Percentiles rank a stretch among this genome's conserved stretches.
Evolutionary conservation across 352 stramenopile species (phyloP).

Genomic region (Globisporangium solare): DNA sequence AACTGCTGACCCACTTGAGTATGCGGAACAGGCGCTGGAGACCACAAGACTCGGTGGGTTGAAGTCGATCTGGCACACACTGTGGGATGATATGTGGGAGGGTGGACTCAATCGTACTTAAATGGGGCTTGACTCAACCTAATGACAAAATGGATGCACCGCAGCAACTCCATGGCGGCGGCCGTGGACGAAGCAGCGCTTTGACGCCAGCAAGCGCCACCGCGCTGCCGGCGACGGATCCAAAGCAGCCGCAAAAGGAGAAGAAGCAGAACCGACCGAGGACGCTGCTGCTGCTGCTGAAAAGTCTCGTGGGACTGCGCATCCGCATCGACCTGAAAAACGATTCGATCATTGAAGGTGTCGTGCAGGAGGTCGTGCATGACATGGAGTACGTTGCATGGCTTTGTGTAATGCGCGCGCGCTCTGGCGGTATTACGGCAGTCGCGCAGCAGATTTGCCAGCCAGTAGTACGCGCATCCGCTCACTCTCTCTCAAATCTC

Average conservation of each 20-base stretch:
- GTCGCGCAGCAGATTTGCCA: no score
- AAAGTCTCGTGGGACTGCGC: slow-evolving; percentile 78
- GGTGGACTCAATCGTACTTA: neutral
- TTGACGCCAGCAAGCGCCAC: neutral
- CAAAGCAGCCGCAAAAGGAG: slow-evolving; percentile 2
- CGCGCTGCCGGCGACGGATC: neutral
- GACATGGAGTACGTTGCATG: slow-evolving; percentile 72
- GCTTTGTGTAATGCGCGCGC: no score
- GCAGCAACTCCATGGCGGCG: neutral
- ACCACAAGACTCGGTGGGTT: no score
- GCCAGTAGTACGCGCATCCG: neutral
- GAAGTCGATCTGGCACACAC: neutral
- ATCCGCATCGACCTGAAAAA: slow-evolving; percentile 85
- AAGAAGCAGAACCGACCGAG: slow-evolving; percentile 26
- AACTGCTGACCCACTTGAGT: no score
- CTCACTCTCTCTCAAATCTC: no score
- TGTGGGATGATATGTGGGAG: slow-evolving; percentile 2
- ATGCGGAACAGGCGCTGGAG: no score
- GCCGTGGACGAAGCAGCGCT: neutral
- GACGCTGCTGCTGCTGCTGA: slow-evolving; percentile 73
- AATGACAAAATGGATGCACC: slow-evolving; percentile 8
- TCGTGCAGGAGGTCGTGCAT: slow-evolving; percentile 78
- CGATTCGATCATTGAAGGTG: slow-evolving; percentile 67
- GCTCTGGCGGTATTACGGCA: no score
- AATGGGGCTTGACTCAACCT: no score